phyloP scores from a whole-genome alignment of 108 stramenopile species.

The Discostella stelligeroides region DNA sequence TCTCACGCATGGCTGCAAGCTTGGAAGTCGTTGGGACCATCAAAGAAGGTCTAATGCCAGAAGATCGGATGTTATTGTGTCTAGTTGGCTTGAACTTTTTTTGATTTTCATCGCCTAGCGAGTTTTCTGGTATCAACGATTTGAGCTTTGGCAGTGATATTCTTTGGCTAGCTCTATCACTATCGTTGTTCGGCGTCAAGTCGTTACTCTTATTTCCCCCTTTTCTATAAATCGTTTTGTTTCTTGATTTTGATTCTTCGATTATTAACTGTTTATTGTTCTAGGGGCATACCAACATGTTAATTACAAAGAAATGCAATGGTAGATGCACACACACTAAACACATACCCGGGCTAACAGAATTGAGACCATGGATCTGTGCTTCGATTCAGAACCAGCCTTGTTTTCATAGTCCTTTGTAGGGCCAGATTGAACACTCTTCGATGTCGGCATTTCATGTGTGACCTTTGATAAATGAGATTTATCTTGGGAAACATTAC shows the following conservation, averaged over 20 bases:
- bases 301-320: not conserved
- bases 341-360: constrained; percentile 32
- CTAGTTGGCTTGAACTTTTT: constrained; percentile 12
- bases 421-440: constrained; percentile 18
- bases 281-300: not conserved
- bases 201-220: constrained; percentile 6
- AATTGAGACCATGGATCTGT: constrained; percentile 51
- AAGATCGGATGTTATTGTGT: constrained; percentile 29
- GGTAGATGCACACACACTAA: not conserved
- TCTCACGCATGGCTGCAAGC: constrained; percentile 2
- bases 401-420: constrained; percentile 6
- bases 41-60: constrained; percentile 21
- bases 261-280: constrained; percentile 31
- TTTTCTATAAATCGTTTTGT: constrained; percentile 35
- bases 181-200: not conserved
- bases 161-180: constrained; percentile 9
- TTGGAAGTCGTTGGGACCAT: not conserved
- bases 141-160: constrained; percentile 21
- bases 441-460: constrained; percentile 14
- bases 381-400: constrained; percentile 3
- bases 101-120: constrained; percentile 1
- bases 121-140: constrained; percentile 15
- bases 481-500: not conserved
- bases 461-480: constrained; percentile 5
- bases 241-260: constrained; percentile 28